Base-by-base conservation (phyloP, 176 grass and related monocot species). In the Chrysopogon serrulatus region DNA sequence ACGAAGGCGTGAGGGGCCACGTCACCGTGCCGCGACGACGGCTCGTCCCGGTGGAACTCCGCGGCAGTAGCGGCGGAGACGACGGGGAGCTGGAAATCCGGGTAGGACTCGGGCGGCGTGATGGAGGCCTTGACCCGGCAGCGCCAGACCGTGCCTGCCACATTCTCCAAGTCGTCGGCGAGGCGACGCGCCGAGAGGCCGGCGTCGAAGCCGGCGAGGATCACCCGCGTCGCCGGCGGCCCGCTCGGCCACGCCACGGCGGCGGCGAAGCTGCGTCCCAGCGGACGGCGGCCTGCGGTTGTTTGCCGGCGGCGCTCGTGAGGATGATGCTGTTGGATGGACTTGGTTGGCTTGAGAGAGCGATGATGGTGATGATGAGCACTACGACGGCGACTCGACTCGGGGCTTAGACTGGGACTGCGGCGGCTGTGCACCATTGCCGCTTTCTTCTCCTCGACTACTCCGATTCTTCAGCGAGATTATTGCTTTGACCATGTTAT, bases 81-180 rank as follows among this genome's bases (percentile, higher is more conserved):
- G 19, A 51, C 43, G 45, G 26, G 60, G 0, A 31, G 60, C 27
- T 80, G 63, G 70, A 90, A 92, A 77, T 91, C 79, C 4, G 92
- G 92, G 67, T 60, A 68, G 2, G 95, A 89, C 5, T 87, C 81
- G 9, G 54, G 90, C 65, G 92, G 95, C n/a, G 90, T 94, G 80
- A 86, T 86, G 64, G 90, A 92, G 13, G 79, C 85, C 92, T 97
- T n/a, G n/a, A n/a, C n/a, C n/a, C n/a, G n/a, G n/a, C n/a, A n/a
- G n/a, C n/a, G n/a, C n/a, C n/a, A n/a, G n/a, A n/a, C n/a, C n/a
- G n/a, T n/a, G n/a, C n/a, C n/a, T n/a, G n/a, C n/a, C n/a, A n/a
- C n/a, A n/a, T n/a, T n/a, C n/a, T n/a, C n/a, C n/a, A n/a, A n/a
- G n/a, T n/a, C n/a, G n/a, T n/a, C n/a, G n/a, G n/a, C 65, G 54